phyloP scores from a whole-genome alignment of 1,284 basidiomycete species.

The Albatrellus sp. region DNA sequence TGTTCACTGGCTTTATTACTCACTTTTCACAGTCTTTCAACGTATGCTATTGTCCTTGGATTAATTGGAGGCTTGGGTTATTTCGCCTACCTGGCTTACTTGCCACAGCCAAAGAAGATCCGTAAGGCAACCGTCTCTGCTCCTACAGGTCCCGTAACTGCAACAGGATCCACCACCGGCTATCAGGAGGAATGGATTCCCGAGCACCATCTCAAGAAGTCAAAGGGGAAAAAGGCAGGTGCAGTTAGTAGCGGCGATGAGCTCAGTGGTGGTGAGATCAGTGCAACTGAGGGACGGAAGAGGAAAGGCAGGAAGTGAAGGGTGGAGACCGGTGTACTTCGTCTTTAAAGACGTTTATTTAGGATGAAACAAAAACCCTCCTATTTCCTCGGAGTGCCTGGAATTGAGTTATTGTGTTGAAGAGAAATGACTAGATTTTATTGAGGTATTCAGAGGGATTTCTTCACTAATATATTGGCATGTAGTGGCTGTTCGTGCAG shows the following conservation, averaged over 20 bases:
- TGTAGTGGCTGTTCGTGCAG: neutral
- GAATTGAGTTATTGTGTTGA: too few species aligned
- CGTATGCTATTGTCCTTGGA: constrained; percentile 63
- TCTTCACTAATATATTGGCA: too few species aligned
- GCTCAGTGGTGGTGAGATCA: constrained; percentile 43
- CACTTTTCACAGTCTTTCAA: constrained; percentile 41
- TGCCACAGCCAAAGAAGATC: constrained; percentile 32
- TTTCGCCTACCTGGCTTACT: constrained; percentile 55
- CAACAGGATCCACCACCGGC: constrained; percentile 49
- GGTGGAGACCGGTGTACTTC: neutral
- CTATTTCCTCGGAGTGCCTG: too few species aligned
- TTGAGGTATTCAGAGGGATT: too few species aligned
- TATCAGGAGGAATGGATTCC: constrained; percentile 93
- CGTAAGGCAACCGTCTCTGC: constrained; percentile 29
- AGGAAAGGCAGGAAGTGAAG: constrained; percentile 47
- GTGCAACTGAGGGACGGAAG: constrained; percentile 43
- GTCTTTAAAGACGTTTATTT: too few species aligned
- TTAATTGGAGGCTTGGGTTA: constrained; percentile 58
- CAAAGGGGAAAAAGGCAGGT: constrained; percentile 35
- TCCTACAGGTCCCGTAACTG: constrained; percentile 50
- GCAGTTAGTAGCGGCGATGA: constrained; percentile 54
- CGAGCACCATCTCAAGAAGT: constrained; percentile 70
- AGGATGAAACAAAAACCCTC: too few species aligned
- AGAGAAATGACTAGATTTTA: too few species aligned
- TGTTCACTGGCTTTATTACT: neutral